These are phyloP conservation scores for Blastomyces gilchristii DNA, from an alignment of 2,329 filamentous ascomycete genomes.

Conservation along the genomic window DNA sequence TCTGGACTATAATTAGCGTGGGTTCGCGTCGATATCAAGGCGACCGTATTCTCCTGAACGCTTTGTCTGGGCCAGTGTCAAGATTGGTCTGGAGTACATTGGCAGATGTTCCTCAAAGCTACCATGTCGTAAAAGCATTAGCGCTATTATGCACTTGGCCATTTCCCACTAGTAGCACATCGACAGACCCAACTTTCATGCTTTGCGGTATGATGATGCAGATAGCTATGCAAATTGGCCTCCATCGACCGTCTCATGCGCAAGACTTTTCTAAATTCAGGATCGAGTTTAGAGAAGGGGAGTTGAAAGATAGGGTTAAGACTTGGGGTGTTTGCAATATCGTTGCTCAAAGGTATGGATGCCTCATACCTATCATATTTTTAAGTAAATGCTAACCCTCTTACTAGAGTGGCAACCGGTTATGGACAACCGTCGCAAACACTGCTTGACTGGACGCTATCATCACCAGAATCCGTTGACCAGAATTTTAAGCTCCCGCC, in stretches of 20 bases:
- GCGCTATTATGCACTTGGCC: conserved; percentile 57
- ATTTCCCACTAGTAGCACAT: conserved; percentile 52
- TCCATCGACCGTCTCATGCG: conserved; percentile 54
- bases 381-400: conserved; percentile 10
- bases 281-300: conserved; percentile 49
- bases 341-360: conserved; percentile 51
- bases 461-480: conserved; percentile 34
- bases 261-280: conserved; percentile 46
- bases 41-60: conserved; percentile 46
- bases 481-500: conserved; percentile 42
- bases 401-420: conserved; percentile 52
- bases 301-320: conserved; percentile 52
- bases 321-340: conserved; percentile 61
- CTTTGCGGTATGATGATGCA: conserved; percentile 57
- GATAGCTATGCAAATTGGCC: conserved; percentile 56
- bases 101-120: conserved; percentile 51
- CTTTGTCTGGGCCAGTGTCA: conserved; percentile 43
- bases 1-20: conserved; percentile 56
- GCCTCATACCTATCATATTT: background rate
- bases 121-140: conserved; percentile 55
- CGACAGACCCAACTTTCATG: conserved; percentile 56
- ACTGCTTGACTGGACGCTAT: conserved; percentile 50
- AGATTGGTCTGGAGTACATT: conserved; percentile 53
- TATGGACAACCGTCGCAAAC: conserved; percentile 57
- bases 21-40: conserved; percentile 50